Evolutionary conservation across 768 basidiomycete species (phyloP).

Genomic region (Mycena polygramma): DNA sequence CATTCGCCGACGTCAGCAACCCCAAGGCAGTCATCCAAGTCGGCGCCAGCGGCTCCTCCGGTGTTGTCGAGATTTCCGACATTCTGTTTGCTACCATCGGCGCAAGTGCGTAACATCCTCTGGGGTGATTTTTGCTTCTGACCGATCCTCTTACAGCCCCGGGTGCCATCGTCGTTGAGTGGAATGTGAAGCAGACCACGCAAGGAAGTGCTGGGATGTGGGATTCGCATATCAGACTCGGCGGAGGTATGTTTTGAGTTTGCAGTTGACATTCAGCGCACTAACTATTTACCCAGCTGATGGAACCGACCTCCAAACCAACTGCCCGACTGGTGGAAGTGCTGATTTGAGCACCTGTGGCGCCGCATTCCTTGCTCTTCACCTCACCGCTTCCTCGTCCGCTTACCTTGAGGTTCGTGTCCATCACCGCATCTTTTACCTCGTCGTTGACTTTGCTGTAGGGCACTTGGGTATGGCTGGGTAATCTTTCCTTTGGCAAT

Average conservation of each 20-base stretch:
- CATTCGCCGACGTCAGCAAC: conserved; percentile 57
- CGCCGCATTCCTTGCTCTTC: conserved; percentile 75
- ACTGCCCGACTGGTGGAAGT: conserved; percentile 60
- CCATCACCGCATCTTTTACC: conserved; percentile 35
- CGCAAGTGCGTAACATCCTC: neutral
- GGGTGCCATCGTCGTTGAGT: conserved; percentile 73
- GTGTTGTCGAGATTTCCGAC: conserved; percentile 72
- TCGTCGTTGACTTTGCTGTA: conserved; percentile 48
- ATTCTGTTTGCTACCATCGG: conserved; percentile 76
- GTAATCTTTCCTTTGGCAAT: too few species aligned
- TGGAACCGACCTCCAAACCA: conserved; percentile 65
- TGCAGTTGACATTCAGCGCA: neutral
- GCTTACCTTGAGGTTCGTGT: conserved; percentile 75
- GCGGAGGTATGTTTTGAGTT: conserved; percentile 48
- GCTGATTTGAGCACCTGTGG: conserved; percentile 62
- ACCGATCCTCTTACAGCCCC: conserved; percentile 45
- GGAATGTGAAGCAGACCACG: conserved; percentile 70
- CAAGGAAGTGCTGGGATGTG: conserved; percentile 71
- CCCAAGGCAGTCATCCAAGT: conserved; percentile 63
- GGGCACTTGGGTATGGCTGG: conserved; percentile 83
- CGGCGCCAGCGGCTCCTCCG: conserved; percentile 60
- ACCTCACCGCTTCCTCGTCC: conserved; percentile 65
- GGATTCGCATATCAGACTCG: conserved; percentile 67
- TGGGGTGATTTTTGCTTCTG: neutral
- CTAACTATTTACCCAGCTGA: conserved; percentile 48